Percentiles rank a stretch among this genome's conserved stretches.
Evolutionary conservation across 83 land plant genomes (phyloP).

Genomic region (Thuja plicata): DNA sequence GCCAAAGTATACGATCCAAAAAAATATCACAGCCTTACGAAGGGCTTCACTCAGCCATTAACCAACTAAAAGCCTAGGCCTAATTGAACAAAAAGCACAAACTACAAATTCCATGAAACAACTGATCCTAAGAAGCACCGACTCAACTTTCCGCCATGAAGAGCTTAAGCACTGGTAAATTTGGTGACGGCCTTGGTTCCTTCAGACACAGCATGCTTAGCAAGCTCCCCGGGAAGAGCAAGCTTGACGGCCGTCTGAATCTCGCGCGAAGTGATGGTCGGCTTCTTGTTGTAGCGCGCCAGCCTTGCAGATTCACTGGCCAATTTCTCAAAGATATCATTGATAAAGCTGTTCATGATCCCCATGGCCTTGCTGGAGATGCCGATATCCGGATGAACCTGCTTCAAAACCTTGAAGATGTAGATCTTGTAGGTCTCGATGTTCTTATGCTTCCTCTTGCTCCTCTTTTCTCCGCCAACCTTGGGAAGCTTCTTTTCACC

Average conservation of each 20-base stretch:
- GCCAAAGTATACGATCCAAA: too few species aligned
- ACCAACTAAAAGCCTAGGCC: neutral
- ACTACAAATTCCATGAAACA: neutral
- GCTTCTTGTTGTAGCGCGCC: neutral
- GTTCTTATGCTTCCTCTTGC: constrained; percentile 8
- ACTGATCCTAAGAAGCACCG: neutral
- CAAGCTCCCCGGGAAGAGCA: constrained; percentile 19
- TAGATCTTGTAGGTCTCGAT: constrained; percentile 20
- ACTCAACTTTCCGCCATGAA: neutral
- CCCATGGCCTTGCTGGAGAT: constrained; percentile 15
- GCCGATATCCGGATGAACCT: constrained; percentile 6
- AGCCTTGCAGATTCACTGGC: constrained; percentile 16
- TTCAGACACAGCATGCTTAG: constrained; percentile 21
- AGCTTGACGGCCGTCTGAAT: constrained; percentile 19
- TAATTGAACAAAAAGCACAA: neutral
- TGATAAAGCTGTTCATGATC: neutral
- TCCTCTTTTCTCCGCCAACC: neutral
- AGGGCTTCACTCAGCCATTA: too few species aligned
- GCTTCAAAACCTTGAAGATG: constrained; percentile 14
- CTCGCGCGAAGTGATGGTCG: constrained; percentile 10
- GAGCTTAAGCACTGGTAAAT: constrained; percentile 8
- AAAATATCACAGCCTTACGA: too few species aligned
- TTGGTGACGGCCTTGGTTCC: constrained; percentile 17
- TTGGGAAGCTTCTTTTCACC: constrained; percentile 4
- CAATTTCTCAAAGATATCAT: constrained; percentile 15